These are phyloP conservation scores for Thelonectria discophora DNA, from an alignment of 2,329 filamentous ascomycete species.

Conservation along the genomic window DNA sequence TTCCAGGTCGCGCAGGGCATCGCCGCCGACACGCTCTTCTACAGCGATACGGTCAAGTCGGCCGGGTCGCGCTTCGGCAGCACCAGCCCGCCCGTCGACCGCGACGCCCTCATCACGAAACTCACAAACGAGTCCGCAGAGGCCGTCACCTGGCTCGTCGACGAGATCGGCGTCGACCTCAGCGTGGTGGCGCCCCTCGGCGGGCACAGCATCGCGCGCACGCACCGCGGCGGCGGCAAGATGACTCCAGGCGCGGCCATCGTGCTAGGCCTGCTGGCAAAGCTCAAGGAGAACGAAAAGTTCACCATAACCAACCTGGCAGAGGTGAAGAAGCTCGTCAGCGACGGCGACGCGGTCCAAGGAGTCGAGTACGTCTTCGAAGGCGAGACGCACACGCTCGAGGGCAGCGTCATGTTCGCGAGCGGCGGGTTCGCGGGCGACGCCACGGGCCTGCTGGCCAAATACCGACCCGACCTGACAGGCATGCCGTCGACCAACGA, in stretches of 20 bases:
- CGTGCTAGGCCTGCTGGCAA: conserved; percentile 61
- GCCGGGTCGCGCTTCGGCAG: conserved; percentile 56
- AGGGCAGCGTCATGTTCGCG: conserved; percentile 64
- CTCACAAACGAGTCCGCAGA: conserved; percentile 58
- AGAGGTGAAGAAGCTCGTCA: conserved; percentile 61
- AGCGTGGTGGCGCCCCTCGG: conserved; percentile 66
- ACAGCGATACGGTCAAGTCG: conserved; percentile 65
- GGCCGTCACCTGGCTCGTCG: conserved; percentile 65
- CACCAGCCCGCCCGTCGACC: conserved; percentile 39
- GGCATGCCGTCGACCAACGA: conserved; percentile 72
- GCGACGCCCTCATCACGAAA: conserved; percentile 56
- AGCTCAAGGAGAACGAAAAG: conserved; percentile 56
- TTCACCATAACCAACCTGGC: conserved; percentile 63
- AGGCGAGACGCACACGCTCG: conserved; percentile 49
- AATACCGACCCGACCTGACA: conserved; percentile 66
- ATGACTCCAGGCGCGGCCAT: conserved; percentile 68
- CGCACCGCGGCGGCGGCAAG: conserved; percentile 62
- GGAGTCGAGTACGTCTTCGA: conserved; percentile 61
- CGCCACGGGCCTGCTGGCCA: conserved; percentile 62
- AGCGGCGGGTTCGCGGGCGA: conserved; percentile 71
- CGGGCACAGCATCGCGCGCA: conserved; percentile 61
- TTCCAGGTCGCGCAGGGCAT: conserved; percentile 58
- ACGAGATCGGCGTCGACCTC: conserved; percentile 66
- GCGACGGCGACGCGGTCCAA: conserved; percentile 48
- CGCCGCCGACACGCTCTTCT: conserved; percentile 55